These are phyloP conservation scores for Moesziomyces parantarcticus DNA, from an alignment of 1,284 basidiomycete genomes.

Conservation along the genomic window DNA sequence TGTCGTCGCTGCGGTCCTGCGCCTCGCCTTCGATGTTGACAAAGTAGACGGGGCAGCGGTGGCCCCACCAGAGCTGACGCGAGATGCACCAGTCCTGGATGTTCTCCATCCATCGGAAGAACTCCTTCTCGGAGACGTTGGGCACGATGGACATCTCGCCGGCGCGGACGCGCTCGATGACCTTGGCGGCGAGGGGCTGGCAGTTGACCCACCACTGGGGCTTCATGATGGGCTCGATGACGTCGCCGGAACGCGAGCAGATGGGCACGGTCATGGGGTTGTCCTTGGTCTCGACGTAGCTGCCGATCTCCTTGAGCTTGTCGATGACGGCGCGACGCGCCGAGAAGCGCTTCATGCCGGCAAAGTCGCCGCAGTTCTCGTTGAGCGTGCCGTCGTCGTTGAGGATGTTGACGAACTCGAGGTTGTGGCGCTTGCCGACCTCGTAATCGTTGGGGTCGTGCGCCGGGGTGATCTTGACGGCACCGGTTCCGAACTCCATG, in stretches of 20 bases:
- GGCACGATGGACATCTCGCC: slow-evolving; percentile 75
- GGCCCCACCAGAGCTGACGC: slow-evolving; percentile 99
- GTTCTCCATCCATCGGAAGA: slow-evolving; percentile 95
- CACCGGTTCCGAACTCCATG: slow-evolving; percentile 97
- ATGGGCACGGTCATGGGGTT: slow-evolving; percentile 67
- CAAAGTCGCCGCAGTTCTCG: slow-evolving; percentile 85
- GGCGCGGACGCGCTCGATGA: slow-evolving; percentile 78
- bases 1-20: slow-evolving; percentile 72
- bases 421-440: slow-evolving; percentile 85
- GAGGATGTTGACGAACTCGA: slow-evolving; percentile 94
- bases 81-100: slow-evolving; percentile 99
- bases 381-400: slow-evolving; percentile 99
- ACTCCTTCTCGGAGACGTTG: slow-evolving; percentile 88
- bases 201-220: slow-evolving; percentile 99
- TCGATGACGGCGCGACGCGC: slow-evolving; percentile 86
- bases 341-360: slow-evolving; percentile 85
- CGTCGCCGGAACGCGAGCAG: slow-evolving; percentile 75
- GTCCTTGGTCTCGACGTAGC: slow-evolving; percentile 91
- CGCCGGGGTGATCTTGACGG: slow-evolving; percentile 99
- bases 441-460: slow-evolving; percentile 99
- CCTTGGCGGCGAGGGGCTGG: slow-evolving; percentile 82
- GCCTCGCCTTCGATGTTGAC: slow-evolving; percentile 83
- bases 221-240: slow-evolving; percentile 95
- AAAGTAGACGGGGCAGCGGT: slow-evolving; percentile 94
- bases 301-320: slow-evolving; percentile 83